phyloP scores from a whole-genome alignment of 2,329 filamentous ascomycete genomes.

The Juglanconis oblonga region DNA sequence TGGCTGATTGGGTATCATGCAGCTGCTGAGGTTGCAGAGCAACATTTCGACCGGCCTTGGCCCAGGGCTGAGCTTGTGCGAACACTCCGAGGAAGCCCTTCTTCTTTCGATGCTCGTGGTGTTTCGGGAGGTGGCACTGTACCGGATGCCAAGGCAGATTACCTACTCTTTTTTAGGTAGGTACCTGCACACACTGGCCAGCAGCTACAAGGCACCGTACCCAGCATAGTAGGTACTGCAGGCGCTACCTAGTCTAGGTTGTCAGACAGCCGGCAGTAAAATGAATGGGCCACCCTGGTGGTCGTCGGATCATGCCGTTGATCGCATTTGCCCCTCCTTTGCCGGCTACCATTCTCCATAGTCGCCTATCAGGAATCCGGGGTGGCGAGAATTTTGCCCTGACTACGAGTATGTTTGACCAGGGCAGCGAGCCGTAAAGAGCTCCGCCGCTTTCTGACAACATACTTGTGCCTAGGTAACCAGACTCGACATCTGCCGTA shows the following conservation, averaged over 20 bases:
- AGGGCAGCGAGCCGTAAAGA: too few relatives aligned
- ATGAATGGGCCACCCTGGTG: not conserved
- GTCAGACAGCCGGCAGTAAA: not conserved
- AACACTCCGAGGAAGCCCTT: not conserved
- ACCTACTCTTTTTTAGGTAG: too few relatives aligned
- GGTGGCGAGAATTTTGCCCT: too few relatives aligned
- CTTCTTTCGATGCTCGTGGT: not conserved
- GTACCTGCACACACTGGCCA: not conserved
- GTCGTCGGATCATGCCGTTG: not conserved
- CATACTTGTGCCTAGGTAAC: too few relatives aligned
- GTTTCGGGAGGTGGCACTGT: not conserved
- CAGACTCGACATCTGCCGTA: too few relatives aligned
- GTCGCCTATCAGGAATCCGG: too few relatives aligned
- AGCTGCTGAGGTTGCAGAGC: slow-evolving; percentile 9
- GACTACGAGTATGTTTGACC: too few relatives aligned
- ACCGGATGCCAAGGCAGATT: not conserved
- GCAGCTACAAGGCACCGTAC: not conserved
- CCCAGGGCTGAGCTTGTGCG: not conserved
- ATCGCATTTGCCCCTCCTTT: slow-evolving; percentile 11
- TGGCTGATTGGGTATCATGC: slow-evolving; percentile 17
- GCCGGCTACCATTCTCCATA: too few relatives aligned
- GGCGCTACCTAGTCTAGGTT: too few relatives aligned
- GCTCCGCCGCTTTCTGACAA: too few relatives aligned
- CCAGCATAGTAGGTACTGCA: not conserved
- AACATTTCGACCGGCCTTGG: not conserved